Evolutionary conservation across 495 filamentous ascomycete species (phyloP).

Genomic region (Daldinia decipiens): DNA sequence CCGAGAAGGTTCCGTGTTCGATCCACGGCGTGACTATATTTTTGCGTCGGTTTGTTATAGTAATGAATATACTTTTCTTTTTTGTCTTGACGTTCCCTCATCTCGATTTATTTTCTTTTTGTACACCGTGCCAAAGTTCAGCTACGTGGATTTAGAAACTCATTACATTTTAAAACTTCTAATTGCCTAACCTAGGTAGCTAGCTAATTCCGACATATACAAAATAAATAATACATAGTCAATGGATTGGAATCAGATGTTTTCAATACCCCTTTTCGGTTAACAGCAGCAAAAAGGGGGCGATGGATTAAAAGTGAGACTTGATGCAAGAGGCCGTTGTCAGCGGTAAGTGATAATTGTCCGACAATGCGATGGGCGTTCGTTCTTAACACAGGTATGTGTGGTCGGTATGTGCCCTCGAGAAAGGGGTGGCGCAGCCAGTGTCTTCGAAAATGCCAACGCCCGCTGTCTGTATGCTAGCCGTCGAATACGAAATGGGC

Average conservation of each 20-base stretch:
- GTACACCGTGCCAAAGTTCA: background rate
- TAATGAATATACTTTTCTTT: background rate
- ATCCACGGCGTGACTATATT: slow-evolving; percentile 58
- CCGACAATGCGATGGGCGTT: slow-evolving; percentile 2
- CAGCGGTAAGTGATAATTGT: slow-evolving; percentile 2
- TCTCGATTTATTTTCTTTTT: background rate
- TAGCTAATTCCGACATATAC: too few species aligned
- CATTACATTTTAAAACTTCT: too few species aligned
- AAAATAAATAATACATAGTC: too few species aligned
- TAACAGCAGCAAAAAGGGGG: background rate
- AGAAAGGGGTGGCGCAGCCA: slow-evolving; percentile 5
- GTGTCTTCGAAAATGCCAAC: slow-evolving; percentile 4
- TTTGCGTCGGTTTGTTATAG: slow-evolving; percentile 8
- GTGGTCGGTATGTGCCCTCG: background rate
- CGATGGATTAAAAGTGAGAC: slow-evolving; percentile 3
- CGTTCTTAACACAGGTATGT: background rate
- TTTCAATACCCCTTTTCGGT: background rate
- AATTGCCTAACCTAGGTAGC: too few species aligned
- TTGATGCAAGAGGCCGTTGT: slow-evolving; percentile 25
- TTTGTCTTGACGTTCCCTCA: background rate
- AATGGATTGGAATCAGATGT: slow-evolving; percentile 3
- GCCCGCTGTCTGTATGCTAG: slow-evolving; percentile 1
- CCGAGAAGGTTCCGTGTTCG: slow-evolving; percentile 63
- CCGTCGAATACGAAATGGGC: slow-evolving; percentile 11
- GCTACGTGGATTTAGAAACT: too few species aligned